Base-by-base conservation (phyloP, 2,329 filamentous ascomycete species). In the Pleurostoma richardsiae region DNA sequence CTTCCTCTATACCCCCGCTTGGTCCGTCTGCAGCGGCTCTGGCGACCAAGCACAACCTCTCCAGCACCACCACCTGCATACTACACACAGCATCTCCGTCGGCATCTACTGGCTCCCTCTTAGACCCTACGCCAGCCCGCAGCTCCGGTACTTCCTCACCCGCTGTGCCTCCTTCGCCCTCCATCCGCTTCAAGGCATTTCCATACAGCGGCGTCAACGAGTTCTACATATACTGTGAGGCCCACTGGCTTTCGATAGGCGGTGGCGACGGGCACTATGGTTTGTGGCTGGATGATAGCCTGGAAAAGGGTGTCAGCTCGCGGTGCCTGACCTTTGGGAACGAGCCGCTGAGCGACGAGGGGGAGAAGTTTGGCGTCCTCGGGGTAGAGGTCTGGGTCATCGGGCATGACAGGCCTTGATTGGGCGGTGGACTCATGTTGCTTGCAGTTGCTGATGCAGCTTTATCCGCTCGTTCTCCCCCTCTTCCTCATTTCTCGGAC, bases 131-230 rank as follows among this genome's bases (percentile, higher is more conserved):
- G 33, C n/a, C 33, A 8, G 29, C 38, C n/a, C 41, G 29, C 7
- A 30, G 40, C 38, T 26, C 26, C 11, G 29, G 19, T 28, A 47
- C 48, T 49, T 45, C 10, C 50, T 50, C 40, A 33, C 59, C 59
- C 6, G 57, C 54, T 4, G 58, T 77, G 1, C 77, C 74, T 29
- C 82, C 82, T 4, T 80, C 83, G 4, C 88, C 92, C 51, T 78
- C 83, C 29, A 89, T 97, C 55, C 83, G 94, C 26, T 99, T 99
- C 77, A 96, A 96, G 68, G 92, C 92, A 0, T 99, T 97, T 59
- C 91, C 92, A 0, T 97, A 96, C 61, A 95, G 88, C 47, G 94
- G 94, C 4, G 80, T 95, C 39, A 97, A 99, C 64, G 94, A 97
- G 66, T 99, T 95, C 64, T 90, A 92, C 72, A 94, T 97, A 55